phyloP scores from a whole-genome alignment of 768 basidiomycete genomes.

The Boletus huronensis region DNA sequence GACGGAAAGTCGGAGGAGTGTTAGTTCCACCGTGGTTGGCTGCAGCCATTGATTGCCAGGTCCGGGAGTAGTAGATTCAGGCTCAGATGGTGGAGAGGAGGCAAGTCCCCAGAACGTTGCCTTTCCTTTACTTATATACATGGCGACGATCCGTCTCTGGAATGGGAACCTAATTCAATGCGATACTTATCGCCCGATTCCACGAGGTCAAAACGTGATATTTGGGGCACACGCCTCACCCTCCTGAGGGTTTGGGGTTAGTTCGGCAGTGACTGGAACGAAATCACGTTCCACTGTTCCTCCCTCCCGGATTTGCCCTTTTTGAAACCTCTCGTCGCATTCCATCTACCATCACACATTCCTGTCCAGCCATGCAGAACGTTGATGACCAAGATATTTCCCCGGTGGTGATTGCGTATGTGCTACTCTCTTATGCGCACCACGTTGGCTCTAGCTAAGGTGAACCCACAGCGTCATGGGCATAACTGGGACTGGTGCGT shows the following conservation, averaged over 20 bases:
- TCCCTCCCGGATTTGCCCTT: not conserved
- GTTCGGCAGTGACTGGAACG: not conserved
- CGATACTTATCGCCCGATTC: no score
- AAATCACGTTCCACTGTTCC: not conserved
- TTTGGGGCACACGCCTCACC: no score
- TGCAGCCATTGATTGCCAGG: no score
- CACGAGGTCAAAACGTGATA: no score
- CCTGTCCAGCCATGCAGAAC: not conserved
- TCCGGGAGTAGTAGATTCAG: no score
- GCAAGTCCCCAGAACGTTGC: no score
- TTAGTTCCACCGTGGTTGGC: no score
- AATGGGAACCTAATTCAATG: no score
- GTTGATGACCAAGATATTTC: not conserved
- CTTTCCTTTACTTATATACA: no score
- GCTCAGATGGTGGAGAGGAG: no score
- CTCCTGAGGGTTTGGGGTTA: not conserved
- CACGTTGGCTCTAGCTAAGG: not conserved
- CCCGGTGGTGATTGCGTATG: not conserved
- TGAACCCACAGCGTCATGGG: not conserved
- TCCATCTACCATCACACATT: not conserved
- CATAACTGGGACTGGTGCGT: not conserved
- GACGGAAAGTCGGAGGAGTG: no score
- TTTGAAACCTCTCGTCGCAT: not conserved
- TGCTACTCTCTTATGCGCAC: not conserved
- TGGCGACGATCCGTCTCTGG: no score